A percentile compares a stretch with the other conserved stretches of the same genome.
Conservation (phyloP, 345 rosid species). For the Arabis alpina region DNA sequence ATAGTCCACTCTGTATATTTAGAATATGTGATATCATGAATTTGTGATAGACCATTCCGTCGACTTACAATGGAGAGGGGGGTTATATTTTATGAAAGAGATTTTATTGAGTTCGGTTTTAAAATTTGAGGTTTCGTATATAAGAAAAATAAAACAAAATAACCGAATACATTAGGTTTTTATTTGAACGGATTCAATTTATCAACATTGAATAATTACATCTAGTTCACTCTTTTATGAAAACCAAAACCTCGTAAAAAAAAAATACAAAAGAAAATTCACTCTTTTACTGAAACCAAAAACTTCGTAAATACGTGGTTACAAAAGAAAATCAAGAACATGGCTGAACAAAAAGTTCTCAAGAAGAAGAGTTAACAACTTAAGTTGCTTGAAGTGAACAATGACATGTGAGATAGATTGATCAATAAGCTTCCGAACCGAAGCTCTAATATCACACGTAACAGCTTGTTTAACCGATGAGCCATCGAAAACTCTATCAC, state of each 20-base stretch:
- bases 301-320: neutral
- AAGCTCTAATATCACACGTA: slow-evolving; percentile 27
- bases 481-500: slow-evolving; percentile 15
- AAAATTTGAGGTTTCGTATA: too few species aligned
- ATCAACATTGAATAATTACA: too few species aligned
- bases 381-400: slow-evolving; percentile 28
- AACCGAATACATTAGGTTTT: too few species aligned
- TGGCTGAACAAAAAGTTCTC: slow-evolving; percentile 24
- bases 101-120: too few species aligned
- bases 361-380: slow-evolving; percentile 26
- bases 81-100: too few species aligned
- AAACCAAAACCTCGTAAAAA: neutral
- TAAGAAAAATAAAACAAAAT: too few species aligned
- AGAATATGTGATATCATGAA: too few species aligned
- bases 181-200: too few species aligned
- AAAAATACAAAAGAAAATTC: too few species aligned
- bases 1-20: too few species aligned
- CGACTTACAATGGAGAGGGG: too few species aligned
- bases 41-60: too few species aligned
- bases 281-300: neutral
- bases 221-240: neutral
- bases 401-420: slow-evolving; percentile 2
- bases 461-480: neutral
- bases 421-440: slow-evolving; percentile 12
- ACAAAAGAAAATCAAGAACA: slow-evolving; percentile 24